Evolutionary conservation across 495 filamentous ascomycete species (phyloP).

Genomic region (Neurospora hispaniola): DNA sequence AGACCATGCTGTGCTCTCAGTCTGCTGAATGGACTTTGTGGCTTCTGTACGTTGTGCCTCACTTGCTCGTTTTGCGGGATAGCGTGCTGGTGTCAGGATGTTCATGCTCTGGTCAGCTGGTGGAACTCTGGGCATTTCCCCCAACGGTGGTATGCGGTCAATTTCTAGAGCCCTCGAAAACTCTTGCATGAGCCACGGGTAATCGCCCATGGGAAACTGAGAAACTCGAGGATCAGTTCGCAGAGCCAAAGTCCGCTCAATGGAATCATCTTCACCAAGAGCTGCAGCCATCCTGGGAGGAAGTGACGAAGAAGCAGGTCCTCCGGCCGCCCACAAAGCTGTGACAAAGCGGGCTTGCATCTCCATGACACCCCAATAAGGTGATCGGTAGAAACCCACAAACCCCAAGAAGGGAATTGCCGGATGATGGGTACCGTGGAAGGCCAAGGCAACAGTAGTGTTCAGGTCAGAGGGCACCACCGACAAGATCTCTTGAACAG

Average conservation of each 20-base stretch:
- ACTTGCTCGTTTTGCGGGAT: constrained; percentile 14
- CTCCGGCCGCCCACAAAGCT: constrained; percentile 28
- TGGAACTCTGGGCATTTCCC: constrained; percentile 21
- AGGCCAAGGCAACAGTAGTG: constrained; percentile 59
- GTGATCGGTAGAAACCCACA: constrained; percentile 75
- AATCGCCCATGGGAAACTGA: constrained; percentile 77
- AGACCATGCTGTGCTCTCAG: constrained; percentile 21
- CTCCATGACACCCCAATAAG: constrained; percentile 82
- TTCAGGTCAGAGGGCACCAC: constrained; percentile 43
- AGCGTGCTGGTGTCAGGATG: constrained; percentile 35
- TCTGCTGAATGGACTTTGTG: constrained; percentile 20
- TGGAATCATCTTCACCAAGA: constrained; percentile 30
- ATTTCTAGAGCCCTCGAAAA: constrained; percentile 47
- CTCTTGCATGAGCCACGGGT: constrained; percentile 65
- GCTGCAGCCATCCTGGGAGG: constrained; percentile 16
- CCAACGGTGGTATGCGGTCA: constrained; percentile 12
- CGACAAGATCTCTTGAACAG: constrained; percentile 45
- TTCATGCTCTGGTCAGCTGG: constrained; percentile 30
- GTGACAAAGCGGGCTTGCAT: constrained; percentile 67
- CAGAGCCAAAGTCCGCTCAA: constrained; percentile 32
- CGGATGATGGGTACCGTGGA: constrained; percentile 51
- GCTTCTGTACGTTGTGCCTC: constrained; percentile 14
- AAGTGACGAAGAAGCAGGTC: constrained; percentile 11
- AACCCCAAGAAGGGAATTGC: constrained; percentile 59
- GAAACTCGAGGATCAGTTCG: constrained; percentile 35